A percentile compares a stretch with the other conserved stretches of the same genome.
Conservation (phyloP, 306 rosid species). For the Cajanus cajan region DNA sequence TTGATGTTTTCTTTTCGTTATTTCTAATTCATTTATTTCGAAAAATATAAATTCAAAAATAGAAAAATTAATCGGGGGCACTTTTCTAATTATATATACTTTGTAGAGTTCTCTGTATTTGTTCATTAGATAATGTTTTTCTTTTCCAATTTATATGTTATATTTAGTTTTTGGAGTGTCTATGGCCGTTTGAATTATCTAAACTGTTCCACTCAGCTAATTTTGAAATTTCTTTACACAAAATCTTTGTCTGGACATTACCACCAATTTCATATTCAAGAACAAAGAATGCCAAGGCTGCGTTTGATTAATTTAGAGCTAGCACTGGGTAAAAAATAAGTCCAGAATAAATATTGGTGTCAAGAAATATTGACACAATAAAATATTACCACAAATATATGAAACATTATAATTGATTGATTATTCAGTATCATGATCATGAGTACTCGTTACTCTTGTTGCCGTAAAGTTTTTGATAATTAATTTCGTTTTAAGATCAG, state of each 20-base stretch:
- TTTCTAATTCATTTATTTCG: background rate
- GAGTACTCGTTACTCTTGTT: too few species aligned
- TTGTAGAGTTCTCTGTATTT: background rate
- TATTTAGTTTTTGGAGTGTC: background rate
- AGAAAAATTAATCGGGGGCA: background rate
- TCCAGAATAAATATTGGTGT: background rate
- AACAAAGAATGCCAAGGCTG: background rate
- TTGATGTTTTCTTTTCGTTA: background rate
- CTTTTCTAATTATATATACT: background rate
- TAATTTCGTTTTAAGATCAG: too few species aligned
- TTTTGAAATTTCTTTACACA: background rate
- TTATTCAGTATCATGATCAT: too few species aligned
- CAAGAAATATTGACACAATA: too few species aligned
- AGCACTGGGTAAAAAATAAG: background rate
- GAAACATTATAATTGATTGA: too few species aligned
- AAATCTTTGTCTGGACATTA: background rate
- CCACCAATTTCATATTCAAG: constrained; percentile 15
- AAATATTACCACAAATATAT: too few species aligned
- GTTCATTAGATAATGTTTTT: background rate
- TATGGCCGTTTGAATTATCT: background rate
- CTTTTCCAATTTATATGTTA: background rate
- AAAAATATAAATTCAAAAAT: background rate
- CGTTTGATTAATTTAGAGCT: constrained; percentile 7
- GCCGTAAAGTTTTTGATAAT: too few species aligned
- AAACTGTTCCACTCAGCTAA: background rate